These are phyloP conservation scores for Blastomyces silverae DNA, from an alignment of 2,329 filamentous ascomycete species.

Conservation along the genomic window DNA sequence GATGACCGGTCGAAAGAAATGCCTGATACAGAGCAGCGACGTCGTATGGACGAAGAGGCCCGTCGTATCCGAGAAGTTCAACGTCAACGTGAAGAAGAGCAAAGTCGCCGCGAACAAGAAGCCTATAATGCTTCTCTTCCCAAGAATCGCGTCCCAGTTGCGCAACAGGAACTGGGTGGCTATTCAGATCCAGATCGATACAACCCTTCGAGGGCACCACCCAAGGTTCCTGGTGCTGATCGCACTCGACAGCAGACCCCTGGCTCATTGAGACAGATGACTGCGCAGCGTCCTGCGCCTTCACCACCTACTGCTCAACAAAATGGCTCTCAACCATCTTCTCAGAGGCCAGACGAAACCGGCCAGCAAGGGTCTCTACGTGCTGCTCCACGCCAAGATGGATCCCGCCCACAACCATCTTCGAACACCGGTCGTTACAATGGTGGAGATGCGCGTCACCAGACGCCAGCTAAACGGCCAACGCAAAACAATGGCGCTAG, in stretches of 20 bases:
- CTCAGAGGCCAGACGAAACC: constrained; percentile 25
- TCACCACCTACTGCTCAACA: constrained; percentile 49
- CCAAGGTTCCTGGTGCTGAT: constrained; percentile 60
- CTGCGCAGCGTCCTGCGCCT: constrained; percentile 77
- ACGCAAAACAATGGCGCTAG: constrained; percentile 41
- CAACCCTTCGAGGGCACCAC: constrained; percentile 77
- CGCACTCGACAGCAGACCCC: constrained; percentile 46
- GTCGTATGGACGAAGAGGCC: constrained; percentile 48
- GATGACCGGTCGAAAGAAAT: constrained; percentile 50
- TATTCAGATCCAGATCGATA: constrained; percentile 60
- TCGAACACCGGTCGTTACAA: constrained; percentile 28
- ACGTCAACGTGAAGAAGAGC: constrained; percentile 47
- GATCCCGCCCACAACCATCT: constrained; percentile 31
- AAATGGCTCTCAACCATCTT: constrained; percentile 13
- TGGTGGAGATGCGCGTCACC: constrained; percentile 32
- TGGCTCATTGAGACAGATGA: constrained; percentile 48
- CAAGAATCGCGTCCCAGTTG: constrained; percentile 69
- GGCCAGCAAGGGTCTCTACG: constrained; percentile 34
- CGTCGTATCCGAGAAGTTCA: constrained; percentile 41
- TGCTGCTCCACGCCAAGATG: constrained; percentile 30
- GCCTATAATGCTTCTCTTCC: constrained; percentile 86
- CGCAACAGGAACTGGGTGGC: constrained; percentile 82
- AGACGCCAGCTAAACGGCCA: constrained; percentile 34
- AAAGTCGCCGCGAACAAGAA: constrained; percentile 67
- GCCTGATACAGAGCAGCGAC: constrained; percentile 48